These are phyloP conservation scores for Silene latifolia DNA, from an alignment of 148 eudicot genomes.

Conservation along the genomic window DNA sequence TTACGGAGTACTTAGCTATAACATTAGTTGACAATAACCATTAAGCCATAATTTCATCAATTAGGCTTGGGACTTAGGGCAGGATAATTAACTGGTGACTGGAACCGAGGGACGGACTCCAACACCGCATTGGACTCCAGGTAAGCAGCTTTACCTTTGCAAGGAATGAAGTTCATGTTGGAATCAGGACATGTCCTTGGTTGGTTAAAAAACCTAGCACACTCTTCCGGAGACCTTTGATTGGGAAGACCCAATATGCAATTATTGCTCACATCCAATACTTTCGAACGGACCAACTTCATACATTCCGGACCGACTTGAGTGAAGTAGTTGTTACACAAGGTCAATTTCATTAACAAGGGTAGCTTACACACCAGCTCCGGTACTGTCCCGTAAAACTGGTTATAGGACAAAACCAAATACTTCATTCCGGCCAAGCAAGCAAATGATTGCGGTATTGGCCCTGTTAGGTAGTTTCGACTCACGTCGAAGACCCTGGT, in stretches of 20 bases:
- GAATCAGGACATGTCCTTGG: conserved; percentile 24
- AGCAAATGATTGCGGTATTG: conserved; percentile 45
- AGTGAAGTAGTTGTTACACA: conserved; percentile 43
- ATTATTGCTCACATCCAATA: conserved; percentile 34
- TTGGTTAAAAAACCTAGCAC: conserved; percentile 28
- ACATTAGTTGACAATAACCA: neutral
- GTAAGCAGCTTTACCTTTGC: conserved; percentile 20
- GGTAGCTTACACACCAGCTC: conserved; percentile 36
- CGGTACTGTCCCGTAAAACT: conserved; percentile 36
- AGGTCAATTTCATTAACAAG: conserved; percentile 17
- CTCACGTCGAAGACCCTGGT: conserved; percentile 37
- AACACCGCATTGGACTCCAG: conserved; percentile 3
- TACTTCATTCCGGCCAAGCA: conserved; percentile 31
- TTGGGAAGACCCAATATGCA: conserved; percentile 37
- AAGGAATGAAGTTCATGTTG: conserved; percentile 23
- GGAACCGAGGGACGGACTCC: neutral
- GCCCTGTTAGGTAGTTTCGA: conserved; percentile 37
- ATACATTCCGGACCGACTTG: conserved; percentile 49
- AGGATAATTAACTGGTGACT: conserved; percentile 14
- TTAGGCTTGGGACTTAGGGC: conserved; percentile 17
- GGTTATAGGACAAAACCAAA: conserved; percentile 29
- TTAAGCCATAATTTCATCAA: neutral
- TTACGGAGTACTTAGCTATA: neutral
- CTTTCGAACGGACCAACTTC: conserved; percentile 25
- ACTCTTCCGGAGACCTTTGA: conserved; percentile 25